Conservation (phyloP, 2,329 filamentous ascomycete genomes). For the Microthyrium microscopicum region DNA sequence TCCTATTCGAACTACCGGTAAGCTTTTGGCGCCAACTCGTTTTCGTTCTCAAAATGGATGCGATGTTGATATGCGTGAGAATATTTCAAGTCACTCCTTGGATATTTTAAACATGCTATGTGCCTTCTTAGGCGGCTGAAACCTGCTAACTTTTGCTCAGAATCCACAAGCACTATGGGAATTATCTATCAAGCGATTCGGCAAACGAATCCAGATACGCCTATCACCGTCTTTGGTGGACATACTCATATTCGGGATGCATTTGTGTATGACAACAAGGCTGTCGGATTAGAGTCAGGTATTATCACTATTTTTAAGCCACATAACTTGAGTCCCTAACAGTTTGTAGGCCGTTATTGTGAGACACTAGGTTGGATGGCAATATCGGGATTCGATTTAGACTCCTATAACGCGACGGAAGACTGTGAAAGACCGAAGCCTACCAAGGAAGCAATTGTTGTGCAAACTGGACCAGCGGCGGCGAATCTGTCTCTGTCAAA, state of each 20-base stretch:
- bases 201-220: constrained; percentile 35
- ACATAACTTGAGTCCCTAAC: too few species aligned
- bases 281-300: constrained; percentile 44
- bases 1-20: constrained; percentile 28
- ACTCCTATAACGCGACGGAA: constrained; percentile 27
- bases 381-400: constrained; percentile 40
- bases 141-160: constrained; percentile 24
- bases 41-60: too few species aligned
- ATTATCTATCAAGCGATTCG: constrained; percentile 44
- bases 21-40: too few species aligned
- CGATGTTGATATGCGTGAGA: too few species aligned
- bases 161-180: constrained; percentile 26
- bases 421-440: constrained; percentile 27
- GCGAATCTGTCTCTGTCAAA: constrained; percentile 20
- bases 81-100: too few species aligned
- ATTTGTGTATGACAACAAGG: constrained; percentile 43
- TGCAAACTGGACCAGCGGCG: constrained; percentile 17
- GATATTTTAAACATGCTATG: too few species aligned
- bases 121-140: too few species aligned
- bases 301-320: too few species aligned
- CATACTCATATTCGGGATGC: constrained; percentile 51
- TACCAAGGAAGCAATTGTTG: constrained; percentile 20
- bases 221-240: constrained; percentile 49
- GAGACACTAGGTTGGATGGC: constrained; percentile 52
- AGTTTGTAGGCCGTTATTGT: constrained; percentile 41